Base-by-base conservation (phyloP, 2,329 filamentous ascomycete species). In the Alternaria postmessia region DNA sequence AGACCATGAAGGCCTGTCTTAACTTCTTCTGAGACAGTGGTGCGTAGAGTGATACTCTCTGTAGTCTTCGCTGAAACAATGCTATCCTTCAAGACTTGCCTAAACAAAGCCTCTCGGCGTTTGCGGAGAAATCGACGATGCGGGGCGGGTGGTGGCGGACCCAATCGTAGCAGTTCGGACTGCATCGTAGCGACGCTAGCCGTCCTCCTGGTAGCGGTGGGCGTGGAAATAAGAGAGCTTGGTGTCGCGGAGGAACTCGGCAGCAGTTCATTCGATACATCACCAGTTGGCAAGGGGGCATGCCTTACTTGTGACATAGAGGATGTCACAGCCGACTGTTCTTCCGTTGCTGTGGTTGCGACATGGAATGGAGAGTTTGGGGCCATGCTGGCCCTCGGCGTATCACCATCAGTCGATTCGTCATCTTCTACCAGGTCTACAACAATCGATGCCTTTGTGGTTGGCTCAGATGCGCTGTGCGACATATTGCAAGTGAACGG, bases 11-110 rank as follows among this genome's bases (percentile, higher is more conserved):
- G n/a, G n/a, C 36, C 22, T 22, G 16, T 20, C 38, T 41, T 52
- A 9, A 52, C 49, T 24, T 52, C 49, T 11, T 52, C 38, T 3
- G 38, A 36, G 28, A 52, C 41, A 22, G 49, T 32, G 4, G 38
- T 26, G 28, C 49, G 49, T 8, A 52, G 11, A n/a, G 49, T 28
- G 6, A 32, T 30, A 18, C 30, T 52, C 34, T 36, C 34, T 36
- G 5, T n/a, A 12, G 49, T 16, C 6, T 16, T 52, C 20, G 24
- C 28, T 14, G 18, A 42, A 20, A 52, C 4, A 2, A 52, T 52
- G 22, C 49, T 52, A 26, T 52, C 49, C 22, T 52, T 52, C 4
- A 52, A 28, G 36, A 28, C 38, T 16, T 52, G 38, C n/a, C 18
- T 26, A 7, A 52, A 52, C 9, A 52, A 39, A 42, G 20, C 16